Conservation (phyloP, 2,329 filamentous ascomycete species). For the Ascochyta pisi region DNA sequence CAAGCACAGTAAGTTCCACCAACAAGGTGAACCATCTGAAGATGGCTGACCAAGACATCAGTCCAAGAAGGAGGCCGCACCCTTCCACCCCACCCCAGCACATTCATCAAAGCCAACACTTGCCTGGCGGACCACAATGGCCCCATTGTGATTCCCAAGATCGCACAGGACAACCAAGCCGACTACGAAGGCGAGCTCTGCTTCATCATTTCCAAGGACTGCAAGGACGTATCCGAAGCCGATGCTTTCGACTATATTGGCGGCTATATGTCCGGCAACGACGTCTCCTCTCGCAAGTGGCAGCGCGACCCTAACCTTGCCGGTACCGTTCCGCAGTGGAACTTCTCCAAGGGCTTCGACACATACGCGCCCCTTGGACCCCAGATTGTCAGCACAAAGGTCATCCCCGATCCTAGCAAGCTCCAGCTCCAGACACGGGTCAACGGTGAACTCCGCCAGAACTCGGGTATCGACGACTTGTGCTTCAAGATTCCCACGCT, state of each 20-base stretch:
- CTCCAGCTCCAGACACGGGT: constrained; percentile 56
- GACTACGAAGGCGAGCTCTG: constrained; percentile 52
- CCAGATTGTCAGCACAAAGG: constrained; percentile 52
- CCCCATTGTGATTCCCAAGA: constrained; percentile 56
- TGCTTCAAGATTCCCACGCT: constrained; percentile 56
- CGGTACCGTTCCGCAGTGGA: constrained; percentile 63
- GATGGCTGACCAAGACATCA: constrained; percentile 26
- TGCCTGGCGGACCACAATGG: constrained; percentile 51
- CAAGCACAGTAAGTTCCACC: constrained; percentile 57
- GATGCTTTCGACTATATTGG: constrained; percentile 60
- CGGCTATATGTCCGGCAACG: constrained; percentile 63
- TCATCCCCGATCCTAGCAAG: constrained; percentile 54
- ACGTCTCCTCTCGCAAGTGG: constrained; percentile 61
- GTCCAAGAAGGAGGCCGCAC: constrained; percentile 61
- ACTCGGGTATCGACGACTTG: constrained; percentile 56
- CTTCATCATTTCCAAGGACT: constrained; percentile 61
- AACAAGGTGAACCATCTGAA: neutral
- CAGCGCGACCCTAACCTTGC: constrained; percentile 59
- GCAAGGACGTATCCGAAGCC: constrained; percentile 56
- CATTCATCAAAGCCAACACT: constrained; percentile 59
- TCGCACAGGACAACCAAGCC: constrained; percentile 57
- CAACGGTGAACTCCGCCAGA: constrained; percentile 59
- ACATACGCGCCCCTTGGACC: constrained; percentile 63
- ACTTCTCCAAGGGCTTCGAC: constrained; percentile 65
- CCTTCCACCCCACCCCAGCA: constrained; percentile 57